Evolutionary conservation across 179 eudicot species (phyloP), one percentile per base, ranked within the genome.

Genomic region (Amaranthus tricolor): DNA sequence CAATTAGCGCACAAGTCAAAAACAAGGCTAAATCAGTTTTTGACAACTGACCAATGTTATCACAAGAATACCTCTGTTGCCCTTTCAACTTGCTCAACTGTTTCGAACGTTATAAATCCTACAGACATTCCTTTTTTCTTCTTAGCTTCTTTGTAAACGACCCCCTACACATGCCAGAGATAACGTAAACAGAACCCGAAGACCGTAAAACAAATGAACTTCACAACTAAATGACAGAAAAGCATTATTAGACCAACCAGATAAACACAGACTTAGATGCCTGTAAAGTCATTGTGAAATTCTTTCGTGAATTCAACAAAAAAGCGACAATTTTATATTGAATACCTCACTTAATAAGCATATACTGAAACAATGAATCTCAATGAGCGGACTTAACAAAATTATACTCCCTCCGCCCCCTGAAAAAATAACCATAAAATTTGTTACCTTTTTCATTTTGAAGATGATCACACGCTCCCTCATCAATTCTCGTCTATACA

Each of bases 121-220:
- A 88, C 90, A 8, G 75, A 54, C 98, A 94, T 94, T 58, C 96
- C 96, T 66, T 85, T 88, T 88, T 85, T 94, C 82, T 92, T 94
- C 89, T 89, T 92, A 53, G 94, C 96, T 58, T 91, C 87, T 84
- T 89, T 88, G 56, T 83, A 89, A 50, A 61, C 70, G 67, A 92
- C 81, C 20, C 92, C 94, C 98, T 94, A 82, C 12, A 48, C 75
- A 75, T 64, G 15, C 17, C 48, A 56, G 66, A 52, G 77, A 61
- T 21, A 66, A 87, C 17, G 24, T 49, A 61, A 11, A 15, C 40
- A 31, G 40, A 31, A 2, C 3, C 3, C 2, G 40, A 31, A 0
- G 40, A 17, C 6, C 16, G 14, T 5, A 50, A 59, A 21, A 76
- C 10, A 5, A 59, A 76, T 15, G n/a, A 11, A n/a, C n/a, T 45